These are phyloP conservation scores for Coemansia sp. DNA, from an alignment of 192 early-diverging fungal species.

Conservation along the genomic window DNA sequence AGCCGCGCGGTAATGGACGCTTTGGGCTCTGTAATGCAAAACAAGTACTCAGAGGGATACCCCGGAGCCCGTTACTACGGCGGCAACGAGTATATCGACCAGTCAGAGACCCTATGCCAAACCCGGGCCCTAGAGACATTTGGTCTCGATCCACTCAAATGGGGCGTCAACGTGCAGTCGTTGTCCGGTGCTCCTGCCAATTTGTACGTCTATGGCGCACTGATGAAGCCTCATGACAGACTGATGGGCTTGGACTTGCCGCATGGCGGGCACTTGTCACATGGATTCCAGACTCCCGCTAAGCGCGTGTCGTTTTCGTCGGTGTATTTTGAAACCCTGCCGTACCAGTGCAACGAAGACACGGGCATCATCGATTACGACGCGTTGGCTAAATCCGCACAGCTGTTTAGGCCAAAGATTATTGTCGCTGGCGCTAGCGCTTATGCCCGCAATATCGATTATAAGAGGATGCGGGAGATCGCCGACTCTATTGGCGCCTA, in stretches of 20 bases:
- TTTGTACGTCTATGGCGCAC: constrained; percentile 92
- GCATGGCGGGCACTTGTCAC: constrained; percentile 98
- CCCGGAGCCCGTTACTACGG: constrained; percentile 97
- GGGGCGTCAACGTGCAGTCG: constrained; percentile 98
- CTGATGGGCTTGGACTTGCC: constrained; percentile 98
- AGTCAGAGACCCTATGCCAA: constrained; percentile 91
- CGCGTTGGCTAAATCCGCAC: constrained; percentile 74
- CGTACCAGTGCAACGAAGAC: constrained; percentile 87
- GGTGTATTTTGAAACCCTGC: constrained; percentile 93
- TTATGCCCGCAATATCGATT: constrained; percentile 94
- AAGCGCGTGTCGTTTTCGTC: constrained; percentile 97
- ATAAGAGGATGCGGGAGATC: constrained; percentile 73
- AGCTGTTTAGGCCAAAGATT: constrained; percentile 92
- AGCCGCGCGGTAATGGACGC: constrained; percentile 94
- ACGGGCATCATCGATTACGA: constrained; percentile 95
- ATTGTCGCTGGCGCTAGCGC: constrained; percentile 95
- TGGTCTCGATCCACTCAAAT: constrained; percentile 73
- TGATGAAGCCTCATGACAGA: constrained; percentile 96
- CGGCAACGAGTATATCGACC: constrained; percentile 97
- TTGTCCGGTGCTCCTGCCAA: constrained; percentile 97
- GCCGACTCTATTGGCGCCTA: constrained; percentile 82
- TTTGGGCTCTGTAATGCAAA: constrained; percentile 97
- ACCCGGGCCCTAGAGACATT: constrained; percentile 95
- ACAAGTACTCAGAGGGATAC: constrained; percentile 99
- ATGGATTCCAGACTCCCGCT: constrained; percentile 95